Evolutionary conservation across 2,329 filamentous ascomycete species (phyloP).

Genomic region (Purpureocillium lavendulum): DNA sequence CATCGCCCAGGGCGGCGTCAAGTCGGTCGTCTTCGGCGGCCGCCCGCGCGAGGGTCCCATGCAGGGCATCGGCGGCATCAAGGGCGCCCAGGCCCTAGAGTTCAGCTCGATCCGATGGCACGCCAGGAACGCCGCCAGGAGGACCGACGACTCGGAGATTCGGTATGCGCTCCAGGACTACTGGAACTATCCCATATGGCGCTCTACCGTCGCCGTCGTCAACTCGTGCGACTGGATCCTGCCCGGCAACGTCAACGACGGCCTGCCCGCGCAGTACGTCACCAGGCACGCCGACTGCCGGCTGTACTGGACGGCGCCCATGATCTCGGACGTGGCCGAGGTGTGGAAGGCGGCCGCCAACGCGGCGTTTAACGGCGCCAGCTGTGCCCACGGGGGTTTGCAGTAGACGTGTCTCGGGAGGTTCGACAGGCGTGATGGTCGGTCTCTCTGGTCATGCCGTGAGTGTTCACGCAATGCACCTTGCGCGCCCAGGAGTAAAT

Average conservation of each 20-base stretch:
- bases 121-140: constrained; percentile 10
- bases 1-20: constrained; percentile 41
- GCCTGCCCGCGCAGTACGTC: constrained; percentile 37
- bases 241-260: constrained; percentile 25
- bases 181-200: constrained; percentile 20
- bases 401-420: no score
- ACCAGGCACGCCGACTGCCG: constrained; percentile 40
- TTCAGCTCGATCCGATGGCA: constrained; percentile 20
- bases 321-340: constrained; percentile 35
- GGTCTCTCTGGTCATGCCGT: no score
- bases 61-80: constrained; percentile 45
- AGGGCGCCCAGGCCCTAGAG: constrained; percentile 34
- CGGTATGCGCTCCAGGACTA: constrained; percentile 21
- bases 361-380: constrained; percentile 30
- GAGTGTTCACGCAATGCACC: no score
- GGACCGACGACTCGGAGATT: constrained; percentile 17
- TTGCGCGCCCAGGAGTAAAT: no score
- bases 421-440: no score
- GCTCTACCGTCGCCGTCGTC: constrained; percentile 22
- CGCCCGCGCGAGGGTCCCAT: constrained; percentile 36
- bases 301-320: constrained; percentile 41
- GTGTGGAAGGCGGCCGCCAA: constrained; percentile 37
- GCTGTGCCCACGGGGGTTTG: constrained; percentile 28
- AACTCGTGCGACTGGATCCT: constrained; percentile 33
- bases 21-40: constrained; percentile 42